Percentiles rank a stretch among this genome's conserved stretches.
Conservation (phyloP, 768 basidiomycete genomes). For the Tricholoma flavovirens region DNA sequence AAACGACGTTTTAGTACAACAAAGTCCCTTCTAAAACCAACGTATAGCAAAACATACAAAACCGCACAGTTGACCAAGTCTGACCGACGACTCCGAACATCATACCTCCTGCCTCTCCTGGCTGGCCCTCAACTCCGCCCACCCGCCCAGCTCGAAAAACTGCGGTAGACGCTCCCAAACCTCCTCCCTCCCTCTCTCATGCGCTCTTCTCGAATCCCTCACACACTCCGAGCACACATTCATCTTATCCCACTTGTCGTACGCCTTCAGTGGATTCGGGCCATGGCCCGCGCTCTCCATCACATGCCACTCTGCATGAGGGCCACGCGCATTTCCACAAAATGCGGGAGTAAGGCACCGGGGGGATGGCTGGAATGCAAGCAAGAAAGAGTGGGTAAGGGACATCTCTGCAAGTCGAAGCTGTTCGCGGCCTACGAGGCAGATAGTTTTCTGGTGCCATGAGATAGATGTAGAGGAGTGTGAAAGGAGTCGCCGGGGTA, state of each 20-base stretch:
- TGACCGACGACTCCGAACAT: too few relatives aligned
- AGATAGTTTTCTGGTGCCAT: slow-evolving; percentile 34
- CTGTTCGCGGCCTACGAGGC: slow-evolving; percentile 36
- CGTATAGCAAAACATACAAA: too few relatives aligned
- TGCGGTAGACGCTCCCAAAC: slow-evolving; percentile 36
- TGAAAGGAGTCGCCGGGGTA: slow-evolving; percentile 30
- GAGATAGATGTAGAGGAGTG: slow-evolving; percentile 30
- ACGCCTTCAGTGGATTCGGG: slow-evolving; percentile 30
- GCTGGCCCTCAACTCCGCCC: too few relatives aligned
- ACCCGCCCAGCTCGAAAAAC: slow-evolving; percentile 36
- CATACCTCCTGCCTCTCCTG: too few relatives aligned
- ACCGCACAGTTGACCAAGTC: too few relatives aligned
- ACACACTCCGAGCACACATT: slow-evolving; percentile 32
- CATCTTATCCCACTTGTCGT: slow-evolving; percentile 29
- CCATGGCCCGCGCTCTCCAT: slow-evolving; percentile 26
- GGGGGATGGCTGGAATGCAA: slow-evolving; percentile 31
- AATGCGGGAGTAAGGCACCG: slow-evolving; percentile 22
- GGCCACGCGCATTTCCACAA: slow-evolving; percentile 31
- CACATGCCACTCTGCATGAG: slow-evolving; percentile 40
- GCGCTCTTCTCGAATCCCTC: slow-evolving; percentile 23
- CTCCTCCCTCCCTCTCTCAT: slow-evolving; percentile 28
- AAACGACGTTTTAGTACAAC: too few relatives aligned
- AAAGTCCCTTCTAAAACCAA: too few relatives aligned
- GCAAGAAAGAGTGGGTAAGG: slow-evolving; percentile 36
- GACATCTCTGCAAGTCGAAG: slow-evolving; percentile 36